Conservation (phyloP, 2,329 filamentous ascomycete genomes). For the Coniochaeta sp. region DNA sequence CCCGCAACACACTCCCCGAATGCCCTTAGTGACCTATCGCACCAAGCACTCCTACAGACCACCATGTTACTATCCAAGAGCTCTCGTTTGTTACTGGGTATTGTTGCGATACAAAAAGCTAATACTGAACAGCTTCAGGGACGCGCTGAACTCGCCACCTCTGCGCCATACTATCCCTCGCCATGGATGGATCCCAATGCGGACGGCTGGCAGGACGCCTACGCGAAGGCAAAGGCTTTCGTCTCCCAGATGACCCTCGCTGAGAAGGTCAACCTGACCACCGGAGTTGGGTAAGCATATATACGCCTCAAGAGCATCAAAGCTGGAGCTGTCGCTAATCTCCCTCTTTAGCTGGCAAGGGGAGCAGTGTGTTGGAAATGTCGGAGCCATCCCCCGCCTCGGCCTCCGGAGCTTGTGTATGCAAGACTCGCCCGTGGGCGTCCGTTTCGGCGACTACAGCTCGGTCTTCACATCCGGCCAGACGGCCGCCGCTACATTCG, state of each 20-base stretch:
- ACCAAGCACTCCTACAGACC: neutral
- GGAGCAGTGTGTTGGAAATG: conserved; percentile 72
- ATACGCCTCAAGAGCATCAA: neutral
- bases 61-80: neutral
- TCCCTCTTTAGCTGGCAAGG: conserved; percentile 47
- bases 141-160: conserved; percentile 26
- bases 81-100: neutral
- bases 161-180: conserved; percentile 68
- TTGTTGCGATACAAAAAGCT: conserved; percentile 11
- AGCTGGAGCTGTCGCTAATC: neutral
- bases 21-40: no score
- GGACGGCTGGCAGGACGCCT: conserved; percentile 67
- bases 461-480: conserved; percentile 76
- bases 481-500: conserved; percentile 78
- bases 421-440: conserved; percentile 77
- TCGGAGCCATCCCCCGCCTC: conserved; percentile 61
- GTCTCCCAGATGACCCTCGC: conserved; percentile 75
- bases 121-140: conserved; percentile 15
- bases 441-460: conserved; percentile 71
- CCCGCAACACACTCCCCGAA: neutral
- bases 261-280: conserved; percentile 94
- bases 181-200: conserved; percentile 77
- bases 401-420: conserved; percentile 71
- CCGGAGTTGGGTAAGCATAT: conserved; percentile 66
- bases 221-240: conserved; percentile 67